Evolutionary conservation across 306 rosid genomes (phyloP), one percentile per base, ranked within the genome.

Genomic region (Alnus rubra): DNA sequence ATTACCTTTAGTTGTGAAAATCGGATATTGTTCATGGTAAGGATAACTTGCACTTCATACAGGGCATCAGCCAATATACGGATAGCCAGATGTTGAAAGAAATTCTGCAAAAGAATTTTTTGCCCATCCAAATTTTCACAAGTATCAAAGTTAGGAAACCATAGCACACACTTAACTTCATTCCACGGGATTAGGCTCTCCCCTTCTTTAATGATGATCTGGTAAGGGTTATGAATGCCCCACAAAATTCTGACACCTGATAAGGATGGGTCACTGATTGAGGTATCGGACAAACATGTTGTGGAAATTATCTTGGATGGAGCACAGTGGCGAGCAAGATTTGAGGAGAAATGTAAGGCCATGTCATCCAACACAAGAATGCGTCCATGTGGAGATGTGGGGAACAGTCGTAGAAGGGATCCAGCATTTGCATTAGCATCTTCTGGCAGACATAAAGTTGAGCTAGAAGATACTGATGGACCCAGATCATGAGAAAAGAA

Each of bases 1-100:
- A 51, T 87, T 81, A 94, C 98, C 98, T 90, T 89, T 55, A 92
- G 91, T 79, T 84, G 93, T 23, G 98, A 86, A 88, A 94, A 94
- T 78, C 91, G 90, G 80, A 92, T 54, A 69, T 90, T 92, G 55
- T 90, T 92, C 96, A 89, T 90, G 75, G 94, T 90, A 81, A 94
- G 83, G 79, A 94, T 81, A 78, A 92, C 91, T 73, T 51, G 85
- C 78, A 90, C 82, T 52, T 86, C 82, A 3, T 7, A 28, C 81
- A 94, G 74, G 47, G 68, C 84, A 86, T 89, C 90, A 12, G 84
- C 92, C 84, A 94, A 73, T 50, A 94, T 74, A 76, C 97, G 91
- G 74, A 90, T 62, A 35, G 94, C 92, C 13, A 94, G 84, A 83
- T 82, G 84, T 79, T 88, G 85, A 3, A 94, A 94, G 82, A 94